These are phyloP conservation scores for Leccinum arenicola DNA, from an alignment of 768 basidiomycete species.

Conservation along the genomic window DNA sequence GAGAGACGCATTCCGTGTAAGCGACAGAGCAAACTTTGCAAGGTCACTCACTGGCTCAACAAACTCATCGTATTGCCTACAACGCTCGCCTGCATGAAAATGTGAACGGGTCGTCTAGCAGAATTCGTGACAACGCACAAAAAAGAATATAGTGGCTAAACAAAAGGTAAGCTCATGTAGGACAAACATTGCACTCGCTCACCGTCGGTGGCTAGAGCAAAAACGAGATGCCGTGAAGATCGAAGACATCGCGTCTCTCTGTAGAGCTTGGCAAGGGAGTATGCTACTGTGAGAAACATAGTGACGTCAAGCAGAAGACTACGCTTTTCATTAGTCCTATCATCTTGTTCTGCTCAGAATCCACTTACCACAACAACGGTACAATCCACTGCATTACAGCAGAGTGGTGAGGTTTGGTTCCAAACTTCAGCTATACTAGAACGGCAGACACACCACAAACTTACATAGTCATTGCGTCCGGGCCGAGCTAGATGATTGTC, in stretches of 20 bases:
- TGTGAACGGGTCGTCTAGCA: neutral
- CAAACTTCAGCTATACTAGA: neutral
- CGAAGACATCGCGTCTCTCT: neutral
- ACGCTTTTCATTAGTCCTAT: neutral
- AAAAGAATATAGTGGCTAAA: neutral
- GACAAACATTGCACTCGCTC: neutral
- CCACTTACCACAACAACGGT: neutral
- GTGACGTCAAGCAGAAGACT: neutral
- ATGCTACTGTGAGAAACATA: neutral
- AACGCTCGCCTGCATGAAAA: neutral
- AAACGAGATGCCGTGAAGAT: neutral
- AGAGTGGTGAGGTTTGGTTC: neutral
- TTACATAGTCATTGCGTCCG: neutral
- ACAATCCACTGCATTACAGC: neutral
- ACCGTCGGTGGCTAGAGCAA: neutral
- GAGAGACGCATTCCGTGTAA: neutral
- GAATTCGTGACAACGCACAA: neutral
- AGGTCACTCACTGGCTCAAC: neutral
- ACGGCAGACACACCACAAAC: neutral
- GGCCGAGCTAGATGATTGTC: neutral
- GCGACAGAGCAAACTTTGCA: neutral
- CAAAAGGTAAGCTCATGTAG: neutral
- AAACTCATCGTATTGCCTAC: neutral
- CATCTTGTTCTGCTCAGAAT: neutral
- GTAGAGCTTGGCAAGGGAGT: neutral